These are phyloP conservation scores for Middelhovenomyces tepae DNA, from an alignment of 805 yeast species.

Conservation along the genomic window DNA sequence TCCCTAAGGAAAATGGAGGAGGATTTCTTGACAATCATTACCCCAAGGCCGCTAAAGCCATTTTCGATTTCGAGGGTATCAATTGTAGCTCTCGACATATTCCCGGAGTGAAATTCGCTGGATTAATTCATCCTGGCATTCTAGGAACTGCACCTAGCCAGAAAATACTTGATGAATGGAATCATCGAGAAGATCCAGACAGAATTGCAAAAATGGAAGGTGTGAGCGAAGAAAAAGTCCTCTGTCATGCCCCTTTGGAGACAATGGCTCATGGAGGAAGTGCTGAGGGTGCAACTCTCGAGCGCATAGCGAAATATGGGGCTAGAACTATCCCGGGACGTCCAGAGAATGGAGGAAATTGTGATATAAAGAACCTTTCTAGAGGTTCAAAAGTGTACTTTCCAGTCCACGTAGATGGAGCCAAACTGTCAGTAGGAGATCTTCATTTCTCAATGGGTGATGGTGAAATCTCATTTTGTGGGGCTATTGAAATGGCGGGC, in stretches of 20 bases:
- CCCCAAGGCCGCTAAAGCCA: conserved; percentile 45
- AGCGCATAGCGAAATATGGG: conserved; percentile 33
- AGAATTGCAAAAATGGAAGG: conserved; percentile 21
- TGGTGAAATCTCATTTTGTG: conserved; percentile 47
- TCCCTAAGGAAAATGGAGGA: conserved; percentile 42
- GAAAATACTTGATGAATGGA: conserved; percentile 38
- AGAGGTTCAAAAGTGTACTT: conserved; percentile 42
- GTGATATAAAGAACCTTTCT: conserved; percentile 43
- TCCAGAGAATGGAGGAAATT: conserved; percentile 47
- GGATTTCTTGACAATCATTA: conserved; percentile 41
- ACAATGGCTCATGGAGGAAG: conserved; percentile 34
- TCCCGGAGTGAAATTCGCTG: conserved; percentile 43
- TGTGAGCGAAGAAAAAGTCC: conserved; percentile 24
- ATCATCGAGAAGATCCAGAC: conserved; percentile 33
- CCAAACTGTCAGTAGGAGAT: conserved; percentile 41
- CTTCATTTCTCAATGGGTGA: conserved; percentile 46
- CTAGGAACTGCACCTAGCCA: conserved; percentile 43
- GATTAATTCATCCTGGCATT: conserved; percentile 44
- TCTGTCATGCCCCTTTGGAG: conserved; percentile 36
- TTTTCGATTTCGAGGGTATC: conserved; percentile 45
- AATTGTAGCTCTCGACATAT: conserved; percentile 42
- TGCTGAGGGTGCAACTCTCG: conserved; percentile 27
- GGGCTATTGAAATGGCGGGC: conserved; percentile 48
- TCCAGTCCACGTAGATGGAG: conserved; percentile 41
- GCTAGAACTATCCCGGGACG: conserved; percentile 47